Conservation (phyloP, 2,329 filamentous ascomycete species). For the Emmonsiellopsis sp. region DNA sequence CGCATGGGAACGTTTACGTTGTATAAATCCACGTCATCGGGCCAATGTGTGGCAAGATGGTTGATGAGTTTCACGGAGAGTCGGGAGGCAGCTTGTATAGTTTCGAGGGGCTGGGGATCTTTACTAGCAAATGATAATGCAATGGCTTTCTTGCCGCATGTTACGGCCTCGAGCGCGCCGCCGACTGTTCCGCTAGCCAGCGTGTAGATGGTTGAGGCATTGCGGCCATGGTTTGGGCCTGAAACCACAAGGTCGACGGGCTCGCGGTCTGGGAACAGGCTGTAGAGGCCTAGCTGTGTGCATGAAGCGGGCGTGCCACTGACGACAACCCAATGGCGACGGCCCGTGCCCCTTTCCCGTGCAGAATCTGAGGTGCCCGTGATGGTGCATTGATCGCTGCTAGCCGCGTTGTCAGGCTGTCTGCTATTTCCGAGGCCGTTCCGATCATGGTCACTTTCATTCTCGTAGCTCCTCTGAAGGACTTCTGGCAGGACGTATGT, state of each 20-base stretch:
- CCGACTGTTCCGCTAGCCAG: slow-evolving; percentile 68
- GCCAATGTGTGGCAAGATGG: slow-evolving; percentile 62
- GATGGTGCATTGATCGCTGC: slow-evolving; percentile 32
- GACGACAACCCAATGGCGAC: slow-evolving; percentile 58
- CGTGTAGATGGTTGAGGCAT: slow-evolving; percentile 69
- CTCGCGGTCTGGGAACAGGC: slow-evolving; percentile 60
- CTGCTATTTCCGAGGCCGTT: slow-evolving; percentile 49
- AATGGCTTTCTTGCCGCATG: slow-evolving; percentile 59
- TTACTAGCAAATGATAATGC: slow-evolving; percentile 79
- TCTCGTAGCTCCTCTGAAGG: slow-evolving; percentile 41
- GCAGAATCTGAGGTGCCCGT: neutral
- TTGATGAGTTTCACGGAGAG: slow-evolving; percentile 67
- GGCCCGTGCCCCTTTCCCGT: neutral
- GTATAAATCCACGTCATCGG: slow-evolving; percentile 62
- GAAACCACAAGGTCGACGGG: slow-evolving; percentile 65
- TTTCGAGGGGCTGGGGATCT: slow-evolving; percentile 63
- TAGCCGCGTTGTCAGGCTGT: neutral
- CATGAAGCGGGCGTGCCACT: slow-evolving; percentile 70
- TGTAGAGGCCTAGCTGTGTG: slow-evolving; percentile 67
- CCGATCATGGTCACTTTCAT: neutral
- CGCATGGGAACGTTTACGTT: slow-evolving; percentile 78
- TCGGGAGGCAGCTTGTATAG: slow-evolving; percentile 64
- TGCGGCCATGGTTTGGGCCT: slow-evolving; percentile 71
- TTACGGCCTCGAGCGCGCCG: slow-evolving; percentile 64
- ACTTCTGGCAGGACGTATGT: slow-evolving; percentile 54